Conservation (phyloP, 1,139 yeast species). For the Pneumocystis jirovecii region DNA sequence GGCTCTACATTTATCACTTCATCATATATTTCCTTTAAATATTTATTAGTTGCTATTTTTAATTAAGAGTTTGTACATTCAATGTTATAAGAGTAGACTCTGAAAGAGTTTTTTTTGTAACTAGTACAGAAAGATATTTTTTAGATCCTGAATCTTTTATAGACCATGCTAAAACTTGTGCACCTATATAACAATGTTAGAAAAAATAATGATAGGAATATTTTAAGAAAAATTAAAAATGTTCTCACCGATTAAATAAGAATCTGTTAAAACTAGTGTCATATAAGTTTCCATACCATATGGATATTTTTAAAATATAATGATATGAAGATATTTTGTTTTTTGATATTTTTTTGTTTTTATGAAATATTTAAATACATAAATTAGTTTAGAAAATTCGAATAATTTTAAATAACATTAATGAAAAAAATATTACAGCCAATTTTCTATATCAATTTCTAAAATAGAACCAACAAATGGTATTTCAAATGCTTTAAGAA, state of each 20-base stretch:
- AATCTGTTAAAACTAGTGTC: conserved; percentile 15
- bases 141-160: conserved; percentile 12
- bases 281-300: conserved; percentile 9
- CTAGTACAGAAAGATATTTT: conserved; percentile 12
- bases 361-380: neutral
- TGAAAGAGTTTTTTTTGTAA: conserved; percentile 10
- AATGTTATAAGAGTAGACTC: conserved; percentile 12
- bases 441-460: conserved; percentile 78
- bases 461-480: conserved; percentile 88
- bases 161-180: conserved; percentile 15
- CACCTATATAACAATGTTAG: conserved; percentile 10
- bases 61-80: conserved; percentile 1
- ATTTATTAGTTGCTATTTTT: neutral
- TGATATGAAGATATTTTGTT: neutral
- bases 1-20: conserved; percentile 14
- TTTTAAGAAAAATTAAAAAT: neutral
- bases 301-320: neutral
- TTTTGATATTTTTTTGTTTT: neutral
- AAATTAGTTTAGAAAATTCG: neutral
- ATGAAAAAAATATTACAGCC: conserved; percentile 32
- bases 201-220: neutral
- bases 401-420: neutral
- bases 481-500: conserved; percentile 67
- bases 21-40: conserved; percentile 13
- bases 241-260: conserved; percentile 13